Evolutionary conservation across 768 basidiomycete species (phyloP).

Genomic region (Hericium alpestre): DNA sequence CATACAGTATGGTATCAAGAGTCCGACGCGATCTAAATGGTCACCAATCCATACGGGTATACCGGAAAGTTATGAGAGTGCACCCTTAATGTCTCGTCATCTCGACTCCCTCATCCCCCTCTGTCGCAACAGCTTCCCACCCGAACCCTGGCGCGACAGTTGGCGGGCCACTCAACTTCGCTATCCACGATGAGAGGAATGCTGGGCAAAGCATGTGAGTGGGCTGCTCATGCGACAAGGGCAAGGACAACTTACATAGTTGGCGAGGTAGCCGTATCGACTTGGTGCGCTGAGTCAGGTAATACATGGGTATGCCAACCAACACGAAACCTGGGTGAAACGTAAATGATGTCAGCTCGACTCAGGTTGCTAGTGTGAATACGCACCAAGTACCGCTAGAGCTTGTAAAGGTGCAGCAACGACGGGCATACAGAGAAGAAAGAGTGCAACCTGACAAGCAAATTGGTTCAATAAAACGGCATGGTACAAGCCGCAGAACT

Average conservation of each 20-base stretch:
- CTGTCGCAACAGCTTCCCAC: slow-evolving; percentile 71
- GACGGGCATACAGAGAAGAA: slow-evolving; percentile 87
- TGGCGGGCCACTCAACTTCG: slow-evolving; percentile 41
- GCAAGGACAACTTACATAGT: slow-evolving; percentile 10
- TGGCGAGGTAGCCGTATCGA: slow-evolving; percentile 25
- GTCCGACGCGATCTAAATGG: no score
- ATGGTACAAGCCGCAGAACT: slow-evolving; percentile 16
- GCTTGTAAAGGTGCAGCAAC: slow-evolving; percentile 89
- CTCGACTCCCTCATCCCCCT: slow-evolving; percentile 58
- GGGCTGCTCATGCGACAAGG: slow-evolving; percentile 1
- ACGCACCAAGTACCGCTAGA: slow-evolving; percentile 71
- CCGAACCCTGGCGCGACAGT: slow-evolving; percentile 38
- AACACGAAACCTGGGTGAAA: slow-evolving; percentile 54
- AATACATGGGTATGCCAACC: slow-evolving; percentile 75
- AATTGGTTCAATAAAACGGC: no score
- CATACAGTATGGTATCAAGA: no score
- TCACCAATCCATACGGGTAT: background rate
- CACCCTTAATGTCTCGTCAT: slow-evolving; percentile 32
- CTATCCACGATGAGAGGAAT: slow-evolving; percentile 30
- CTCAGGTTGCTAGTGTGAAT: slow-evolving; percentile 1
- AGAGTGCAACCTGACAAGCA: slow-evolving; percentile 60
- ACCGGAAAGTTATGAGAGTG: background rate
- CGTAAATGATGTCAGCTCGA: background rate
- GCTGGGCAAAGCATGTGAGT: slow-evolving; percentile 20
- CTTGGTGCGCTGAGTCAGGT: slow-evolving; percentile 51